Percentiles rank a stretch among this genome's conserved stretches.
phyloP scores from a whole-genome alignment of 1,284 basidiomycete species.

The Fomitopsis pinicola region DNA sequence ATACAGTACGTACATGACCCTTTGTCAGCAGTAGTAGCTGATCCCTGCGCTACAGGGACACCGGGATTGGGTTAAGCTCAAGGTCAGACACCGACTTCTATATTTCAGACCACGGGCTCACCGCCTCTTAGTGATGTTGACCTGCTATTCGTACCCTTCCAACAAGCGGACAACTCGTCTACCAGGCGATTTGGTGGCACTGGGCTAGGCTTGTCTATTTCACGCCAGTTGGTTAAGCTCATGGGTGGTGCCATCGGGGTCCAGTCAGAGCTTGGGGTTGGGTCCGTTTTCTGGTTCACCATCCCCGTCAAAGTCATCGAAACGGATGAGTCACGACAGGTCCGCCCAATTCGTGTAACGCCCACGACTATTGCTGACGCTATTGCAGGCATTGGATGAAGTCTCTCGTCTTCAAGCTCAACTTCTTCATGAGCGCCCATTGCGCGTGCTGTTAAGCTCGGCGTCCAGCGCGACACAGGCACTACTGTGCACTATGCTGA shows the following conservation, averaged over 20 bases:
- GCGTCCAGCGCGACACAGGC: constrained; percentile 51
- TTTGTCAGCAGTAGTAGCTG: background rate
- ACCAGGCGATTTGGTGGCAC: constrained; percentile 70
- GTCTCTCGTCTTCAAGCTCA: constrained; percentile 39
- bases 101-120: background rate
- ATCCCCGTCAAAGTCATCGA: constrained; percentile 58
- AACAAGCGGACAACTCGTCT: constrained; percentile 72
- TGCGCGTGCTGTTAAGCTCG: constrained; percentile 53
- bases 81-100: constrained; percentile 21
- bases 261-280: constrained; percentile 54
- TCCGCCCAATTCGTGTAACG: constrained; percentile 15
- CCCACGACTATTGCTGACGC: background rate
- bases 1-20: constrained; percentile 44
- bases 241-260: constrained; percentile 71
- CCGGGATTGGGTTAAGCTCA: constrained; percentile 61
- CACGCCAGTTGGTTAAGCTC: constrained; percentile 65
- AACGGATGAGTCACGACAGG: constrained; percentile 50
- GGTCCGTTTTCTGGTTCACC: constrained; percentile 68
- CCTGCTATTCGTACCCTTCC: constrained; percentile 64
- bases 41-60: constrained; percentile 39
- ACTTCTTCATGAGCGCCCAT: constrained; percentile 42
- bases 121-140: constrained; percentile 45
- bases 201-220: constrained; percentile 69
- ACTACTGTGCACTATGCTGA: constrained; percentile 53
- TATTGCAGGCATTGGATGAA: constrained; percentile 35